phyloP scores from a whole-genome alignment of 2,329 filamentous ascomycete species.

The Venturia carpophila region DNA sequence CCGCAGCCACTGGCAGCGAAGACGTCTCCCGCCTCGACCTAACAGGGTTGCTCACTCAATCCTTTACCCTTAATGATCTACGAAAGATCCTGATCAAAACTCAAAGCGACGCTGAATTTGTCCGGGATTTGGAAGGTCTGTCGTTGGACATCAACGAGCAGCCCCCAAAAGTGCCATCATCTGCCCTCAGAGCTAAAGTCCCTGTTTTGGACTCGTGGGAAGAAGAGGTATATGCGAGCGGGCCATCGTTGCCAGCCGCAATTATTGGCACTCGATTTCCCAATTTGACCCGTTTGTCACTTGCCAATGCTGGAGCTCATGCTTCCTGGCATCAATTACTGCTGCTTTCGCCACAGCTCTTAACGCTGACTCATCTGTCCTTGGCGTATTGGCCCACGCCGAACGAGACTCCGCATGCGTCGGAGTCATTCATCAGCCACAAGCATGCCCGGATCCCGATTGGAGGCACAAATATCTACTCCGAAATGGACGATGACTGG shows the following conservation, averaged over 20 bases:
- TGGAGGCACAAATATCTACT: conserved; percentile 14
- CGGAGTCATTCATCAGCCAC: conserved; percentile 37
- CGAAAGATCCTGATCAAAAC: conserved; percentile 33
- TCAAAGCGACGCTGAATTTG: conserved; percentile 1
- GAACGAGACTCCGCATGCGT: conserved; percentile 46
- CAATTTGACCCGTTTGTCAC: conserved; percentile 50
- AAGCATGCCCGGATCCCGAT: conserved; percentile 36
- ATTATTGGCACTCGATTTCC: conserved; percentile 37
- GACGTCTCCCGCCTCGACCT: conserved; percentile 47
- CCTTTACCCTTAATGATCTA: conserved; percentile 43
- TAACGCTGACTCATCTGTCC: conserved; percentile 54
- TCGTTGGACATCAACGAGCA: conserved; percentile 5
- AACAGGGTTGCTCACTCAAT: conserved; percentile 41
- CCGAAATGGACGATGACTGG: conserved; percentile 28
- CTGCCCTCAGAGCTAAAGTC: background rate
- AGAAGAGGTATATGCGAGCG: conserved; percentile 29
- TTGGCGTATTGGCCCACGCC: conserved; percentile 56
- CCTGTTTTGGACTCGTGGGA: conserved; percentile 42
- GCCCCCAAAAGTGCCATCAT: background rate
- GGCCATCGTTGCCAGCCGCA: conserved; percentile 23
- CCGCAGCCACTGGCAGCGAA: conserved; percentile 33
- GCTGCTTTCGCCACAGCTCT: conserved; percentile 43
- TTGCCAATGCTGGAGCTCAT: conserved; percentile 43
- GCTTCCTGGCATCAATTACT: conserved; percentile 51
- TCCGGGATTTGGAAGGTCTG: conserved; percentile 20